phyloP scores from a whole-genome alignment of 148 eudicot species.

The Rhododendron griersonianum region DNA sequence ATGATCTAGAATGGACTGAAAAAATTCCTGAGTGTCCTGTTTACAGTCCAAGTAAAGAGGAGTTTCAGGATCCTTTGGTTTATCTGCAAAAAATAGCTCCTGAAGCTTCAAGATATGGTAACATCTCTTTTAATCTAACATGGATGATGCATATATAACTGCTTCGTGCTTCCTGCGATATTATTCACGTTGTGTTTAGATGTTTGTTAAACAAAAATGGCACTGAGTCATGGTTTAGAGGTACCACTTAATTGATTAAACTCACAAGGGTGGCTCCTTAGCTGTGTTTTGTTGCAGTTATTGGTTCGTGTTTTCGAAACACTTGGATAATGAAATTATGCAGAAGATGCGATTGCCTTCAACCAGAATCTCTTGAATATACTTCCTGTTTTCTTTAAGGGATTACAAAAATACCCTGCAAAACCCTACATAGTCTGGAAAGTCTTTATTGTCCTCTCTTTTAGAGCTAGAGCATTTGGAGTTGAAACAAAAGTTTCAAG shows the following conservation, averaged over 20 bases:
- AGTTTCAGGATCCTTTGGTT: conserved; percentile 86
- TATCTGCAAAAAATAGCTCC: conserved; percentile 90
- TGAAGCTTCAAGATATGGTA: conserved; percentile 93
- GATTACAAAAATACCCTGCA: not conserved
- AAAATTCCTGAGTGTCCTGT: conserved; percentile 83
- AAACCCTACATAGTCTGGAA: not conserved
- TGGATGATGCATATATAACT: not conserved
- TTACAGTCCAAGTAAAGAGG: conserved; percentile 72
- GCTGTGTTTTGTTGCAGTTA: not conserved
- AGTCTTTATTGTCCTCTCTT: not conserved
- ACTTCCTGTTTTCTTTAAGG: not conserved
- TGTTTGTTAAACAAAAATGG: not conserved
- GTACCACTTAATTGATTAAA: not conserved
- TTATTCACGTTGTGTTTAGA: not conserved
- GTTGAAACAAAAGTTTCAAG: not conserved
- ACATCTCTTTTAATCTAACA: not conserved
- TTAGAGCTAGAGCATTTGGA: not conserved
- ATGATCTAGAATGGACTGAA: conserved; percentile 70
- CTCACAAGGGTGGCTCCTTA: not conserved
- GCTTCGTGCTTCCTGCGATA: not conserved
- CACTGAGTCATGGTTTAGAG: not conserved
- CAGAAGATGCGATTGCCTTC: not conserved
- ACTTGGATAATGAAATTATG: not conserved
- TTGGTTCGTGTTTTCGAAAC: not conserved
- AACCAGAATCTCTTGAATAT: not conserved